phyloP scores from a whole-genome alignment of 1,139 yeast species.

The Yamadazyma siamensis region DNA sequence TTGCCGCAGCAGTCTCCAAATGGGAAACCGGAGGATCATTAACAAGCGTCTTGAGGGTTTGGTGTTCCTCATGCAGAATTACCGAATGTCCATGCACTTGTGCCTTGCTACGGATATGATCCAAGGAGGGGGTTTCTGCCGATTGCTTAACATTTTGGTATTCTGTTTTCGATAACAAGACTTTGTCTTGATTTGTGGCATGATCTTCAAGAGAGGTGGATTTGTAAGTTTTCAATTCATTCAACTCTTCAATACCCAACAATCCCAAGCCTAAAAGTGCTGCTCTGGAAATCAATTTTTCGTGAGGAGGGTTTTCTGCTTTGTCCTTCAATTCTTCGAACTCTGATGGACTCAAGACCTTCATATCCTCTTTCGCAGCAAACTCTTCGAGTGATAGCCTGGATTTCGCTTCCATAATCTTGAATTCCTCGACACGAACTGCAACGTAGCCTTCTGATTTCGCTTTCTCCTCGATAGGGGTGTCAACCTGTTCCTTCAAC shows the following conservation, averaged over 20 bases:
- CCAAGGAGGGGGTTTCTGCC: slow-evolving; percentile 20
- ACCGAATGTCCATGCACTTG: slow-evolving; percentile 3
- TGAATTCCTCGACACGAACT: neutral
- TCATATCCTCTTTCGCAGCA: slow-evolving; percentile 15
- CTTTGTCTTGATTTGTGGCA: slow-evolving; percentile 15
- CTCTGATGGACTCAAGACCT: slow-evolving; percentile 12
- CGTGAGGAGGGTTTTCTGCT: slow-evolving; percentile 15
- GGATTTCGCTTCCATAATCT: slow-evolving; percentile 11
- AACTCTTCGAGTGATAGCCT: slow-evolving; percentile 11
- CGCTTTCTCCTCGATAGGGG: neutral
- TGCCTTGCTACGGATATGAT: slow-evolving; percentile 21
- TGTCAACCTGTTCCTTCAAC: neutral
- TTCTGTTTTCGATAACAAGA: slow-evolving; percentile 10
- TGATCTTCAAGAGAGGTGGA: slow-evolving; percentile 17
- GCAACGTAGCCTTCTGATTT: neutral
- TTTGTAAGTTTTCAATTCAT: slow-evolving; percentile 10
- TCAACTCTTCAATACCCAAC: slow-evolving; percentile 10
- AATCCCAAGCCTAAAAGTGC: slow-evolving; percentile 13
- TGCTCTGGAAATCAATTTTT: slow-evolving; percentile 20
- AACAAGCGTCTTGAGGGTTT: slow-evolving; percentile 9
- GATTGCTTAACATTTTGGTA: slow-evolving; percentile 11
- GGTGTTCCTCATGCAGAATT: slow-evolving; percentile 3
- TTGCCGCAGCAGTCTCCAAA: slow-evolving; percentile 29
- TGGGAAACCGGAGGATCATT: slow-evolving; percentile 25
- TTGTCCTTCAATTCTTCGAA: slow-evolving; percentile 16